Conservation (phyloP, 179 eudicot species). For the Heliamphora ciliata region DNA sequence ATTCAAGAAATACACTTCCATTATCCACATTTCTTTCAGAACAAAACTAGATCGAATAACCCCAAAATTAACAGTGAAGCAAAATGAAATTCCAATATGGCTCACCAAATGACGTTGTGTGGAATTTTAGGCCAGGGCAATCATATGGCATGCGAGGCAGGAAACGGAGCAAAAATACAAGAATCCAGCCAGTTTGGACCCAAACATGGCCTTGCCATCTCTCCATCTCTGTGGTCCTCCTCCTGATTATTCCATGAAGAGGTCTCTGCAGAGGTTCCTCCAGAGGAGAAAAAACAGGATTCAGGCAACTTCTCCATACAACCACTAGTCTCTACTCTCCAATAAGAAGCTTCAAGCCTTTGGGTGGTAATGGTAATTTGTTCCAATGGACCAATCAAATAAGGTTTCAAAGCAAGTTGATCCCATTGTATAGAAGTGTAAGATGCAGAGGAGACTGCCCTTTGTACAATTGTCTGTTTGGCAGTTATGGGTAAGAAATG, state of each 20-base stretch:
- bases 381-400: not conserved
- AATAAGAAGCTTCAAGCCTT: too few relatives aligned
- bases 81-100: not conserved
- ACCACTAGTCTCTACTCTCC: not conserved
- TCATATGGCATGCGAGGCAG: constrained; percentile 16
- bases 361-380: not conserved
- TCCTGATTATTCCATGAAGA: constrained; percentile 20
- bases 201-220: too few relatives aligned
- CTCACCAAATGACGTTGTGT: not conserved
- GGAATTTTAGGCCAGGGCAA: constrained; percentile 14
- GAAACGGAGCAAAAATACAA: not conserved
- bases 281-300: constrained; percentile 23
- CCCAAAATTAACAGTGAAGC: too few relatives aligned
- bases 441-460: too few relatives aligned
- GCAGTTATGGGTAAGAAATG: too few relatives aligned
- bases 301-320: constrained; percentile 23
- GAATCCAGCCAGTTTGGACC: not conserved
- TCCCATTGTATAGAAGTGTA: too few relatives aligned
- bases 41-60: too few relatives aligned
- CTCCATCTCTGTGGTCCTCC: not conserved
- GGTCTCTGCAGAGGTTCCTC: constrained; percentile 29
- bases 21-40: too few relatives aligned
- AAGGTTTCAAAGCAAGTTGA: not conserved
- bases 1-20: too few relatives aligned
- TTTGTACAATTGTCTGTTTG: too few relatives aligned